Conservation (phyloP, 768 basidiomycete genomes). For the Sarcodon aspratus region DNA sequence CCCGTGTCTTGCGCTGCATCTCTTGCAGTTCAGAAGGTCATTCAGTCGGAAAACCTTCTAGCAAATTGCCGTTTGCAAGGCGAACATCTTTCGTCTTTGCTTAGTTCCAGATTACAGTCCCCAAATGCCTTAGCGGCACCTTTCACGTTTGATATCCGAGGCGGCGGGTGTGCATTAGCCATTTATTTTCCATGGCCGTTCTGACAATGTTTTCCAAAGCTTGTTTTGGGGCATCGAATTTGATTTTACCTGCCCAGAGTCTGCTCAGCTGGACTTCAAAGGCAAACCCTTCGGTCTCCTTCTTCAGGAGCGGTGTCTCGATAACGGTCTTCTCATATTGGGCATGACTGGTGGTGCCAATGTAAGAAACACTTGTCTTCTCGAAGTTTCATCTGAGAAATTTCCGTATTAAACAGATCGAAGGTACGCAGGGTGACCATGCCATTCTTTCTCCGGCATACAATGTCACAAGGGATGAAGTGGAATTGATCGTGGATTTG, state of each 20-base stretch:
- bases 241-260: constrained; percentile 42
- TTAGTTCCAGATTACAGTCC: constrained; percentile 40
- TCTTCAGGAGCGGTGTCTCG: constrained; percentile 58
- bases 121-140: constrained; percentile 50
- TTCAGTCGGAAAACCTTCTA: constrained; percentile 59
- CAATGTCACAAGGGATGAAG: constrained; percentile 59
- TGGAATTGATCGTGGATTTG: constrained; percentile 54
- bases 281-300: constrained; percentile 50
- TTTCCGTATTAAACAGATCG: constrained; percentile 6
- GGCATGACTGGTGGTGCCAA: constrained; percentile 63
- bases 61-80: constrained; percentile 51
- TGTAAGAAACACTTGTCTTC: constrained; percentile 11
- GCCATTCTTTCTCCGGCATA: constrained; percentile 73
- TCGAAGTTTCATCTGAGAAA: too few species aligned
- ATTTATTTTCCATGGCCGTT: neutral
- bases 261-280: constrained; percentile 34
- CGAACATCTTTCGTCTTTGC: constrained; percentile 40
- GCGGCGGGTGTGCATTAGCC: constrained; percentile 35
- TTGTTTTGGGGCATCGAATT: constrained; percentile 82
- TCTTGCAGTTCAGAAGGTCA: constrained; percentile 70
- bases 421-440: constrained; percentile 67
- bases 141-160: constrained; percentile 71
- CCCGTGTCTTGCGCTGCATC: constrained; percentile 71
- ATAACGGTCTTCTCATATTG: constrained; percentile 61
- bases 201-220: neutral